Evolutionary conservation across 495 filamentous ascomycete species (phyloP).

Genomic region (Hypoxylon perforatum): DNA sequence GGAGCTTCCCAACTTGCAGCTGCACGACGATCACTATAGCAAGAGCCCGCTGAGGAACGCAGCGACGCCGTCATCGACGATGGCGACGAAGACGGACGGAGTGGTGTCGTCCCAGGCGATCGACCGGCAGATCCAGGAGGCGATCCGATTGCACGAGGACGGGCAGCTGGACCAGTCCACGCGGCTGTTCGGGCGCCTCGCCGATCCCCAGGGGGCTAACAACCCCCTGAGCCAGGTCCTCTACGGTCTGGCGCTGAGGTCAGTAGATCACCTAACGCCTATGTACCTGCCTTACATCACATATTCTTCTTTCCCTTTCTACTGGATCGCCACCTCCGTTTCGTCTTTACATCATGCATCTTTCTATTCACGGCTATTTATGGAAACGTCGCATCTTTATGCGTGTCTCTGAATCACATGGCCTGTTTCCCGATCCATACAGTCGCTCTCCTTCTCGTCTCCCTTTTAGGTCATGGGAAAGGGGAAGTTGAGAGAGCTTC

Average conservation of each 20-base stretch:
- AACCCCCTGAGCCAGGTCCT: slow-evolving; percentile 96
- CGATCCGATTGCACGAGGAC: slow-evolving; percentile 91
- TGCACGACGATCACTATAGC: slow-evolving; percentile 35
- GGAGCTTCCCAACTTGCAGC: slow-evolving; percentile 36
- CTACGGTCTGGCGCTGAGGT: slow-evolving; percentile 94
- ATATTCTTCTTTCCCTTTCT: slow-evolving; percentile 16
- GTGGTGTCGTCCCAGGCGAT: slow-evolving; percentile 59
- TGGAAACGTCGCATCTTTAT: slow-evolving; percentile 20
- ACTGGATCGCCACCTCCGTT: slow-evolving; percentile 25
- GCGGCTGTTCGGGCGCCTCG: slow-evolving; percentile 84
- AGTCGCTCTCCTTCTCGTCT: slow-evolving; percentile 8
- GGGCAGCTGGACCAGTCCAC: slow-evolving; percentile 83
- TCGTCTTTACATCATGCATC: neutral
- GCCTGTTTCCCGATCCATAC: slow-evolving; percentile 21
- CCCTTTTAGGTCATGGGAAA: neutral
- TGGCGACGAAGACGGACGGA: slow-evolving; percentile 32
- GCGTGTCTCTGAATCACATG: slow-evolving; percentile 25
- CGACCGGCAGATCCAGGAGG: slow-evolving; percentile 90
- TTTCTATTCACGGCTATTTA: slow-evolving; percentile 32
- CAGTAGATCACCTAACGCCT: slow-evolving; percentile 47
- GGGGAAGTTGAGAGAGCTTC: slow-evolving; percentile 8
- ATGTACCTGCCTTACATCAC: neutral
- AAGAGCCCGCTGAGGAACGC: slow-evolving; percentile 5
- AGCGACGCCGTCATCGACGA: too few relatives aligned
- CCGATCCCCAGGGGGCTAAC: slow-evolving; percentile 84